Evolutionary conservation across 2,329 filamentous ascomycete genomes (phyloP).

Genomic region (Aspergillus novoparasiticus): DNA sequence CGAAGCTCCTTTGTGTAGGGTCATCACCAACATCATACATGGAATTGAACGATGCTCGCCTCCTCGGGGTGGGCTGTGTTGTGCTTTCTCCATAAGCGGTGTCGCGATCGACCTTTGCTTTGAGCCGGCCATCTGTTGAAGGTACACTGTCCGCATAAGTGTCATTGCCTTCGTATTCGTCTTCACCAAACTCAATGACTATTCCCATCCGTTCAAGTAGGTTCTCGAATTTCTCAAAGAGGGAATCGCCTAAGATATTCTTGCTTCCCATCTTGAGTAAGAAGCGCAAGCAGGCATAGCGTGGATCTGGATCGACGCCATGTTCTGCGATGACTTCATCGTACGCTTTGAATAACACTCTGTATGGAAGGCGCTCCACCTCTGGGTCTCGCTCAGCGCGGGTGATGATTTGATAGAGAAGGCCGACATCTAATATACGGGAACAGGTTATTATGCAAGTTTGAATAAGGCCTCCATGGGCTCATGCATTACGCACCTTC

Average conservation of each 20-base stretch:
- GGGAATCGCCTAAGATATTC: constrained; percentile 54
- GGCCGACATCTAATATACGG: constrained; percentile 67
- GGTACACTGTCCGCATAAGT: constrained; percentile 26
- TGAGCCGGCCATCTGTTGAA: constrained; percentile 27
- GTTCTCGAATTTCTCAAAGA: constrained; percentile 71
- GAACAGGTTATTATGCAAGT: constrained; percentile 7
- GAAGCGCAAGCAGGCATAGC: constrained; percentile 75
- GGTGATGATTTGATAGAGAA: constrained; percentile 75
- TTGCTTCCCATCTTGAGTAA: constrained; percentile 75
- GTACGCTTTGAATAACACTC: constrained; percentile 80
- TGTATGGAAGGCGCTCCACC: constrained; percentile 68
- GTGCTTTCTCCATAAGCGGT: constrained; percentile 30
- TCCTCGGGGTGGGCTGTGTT: constrained; percentile 34
- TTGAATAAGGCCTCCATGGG: not conserved
- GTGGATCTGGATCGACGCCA: constrained; percentile 71
- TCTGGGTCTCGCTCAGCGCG: constrained; percentile 69
- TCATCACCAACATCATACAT: constrained; percentile 56
- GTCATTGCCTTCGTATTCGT: constrained; percentile 30
- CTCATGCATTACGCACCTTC: constrained; percentile 51
- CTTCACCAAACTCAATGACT: constrained; percentile 62
- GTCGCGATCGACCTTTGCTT: constrained; percentile 21
- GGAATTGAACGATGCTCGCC: constrained; percentile 59
- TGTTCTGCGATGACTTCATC: constrained; percentile 72
- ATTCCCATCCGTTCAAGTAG: constrained; percentile 72
- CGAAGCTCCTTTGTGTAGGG: constrained; percentile 47